Conservation (phyloP, 1,139 yeast species). For the Candida buenavistaensis region DNA sequence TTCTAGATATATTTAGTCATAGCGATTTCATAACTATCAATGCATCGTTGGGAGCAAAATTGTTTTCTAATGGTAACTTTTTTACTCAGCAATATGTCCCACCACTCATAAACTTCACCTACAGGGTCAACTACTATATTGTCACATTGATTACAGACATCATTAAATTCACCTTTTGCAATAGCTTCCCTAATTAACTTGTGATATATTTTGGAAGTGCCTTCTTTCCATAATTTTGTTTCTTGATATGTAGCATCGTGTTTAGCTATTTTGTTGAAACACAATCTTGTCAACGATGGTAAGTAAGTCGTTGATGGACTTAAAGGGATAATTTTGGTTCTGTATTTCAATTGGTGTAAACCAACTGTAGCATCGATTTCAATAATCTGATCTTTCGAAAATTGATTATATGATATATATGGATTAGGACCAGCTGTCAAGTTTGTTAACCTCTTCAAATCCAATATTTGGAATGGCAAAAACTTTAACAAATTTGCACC, state of each 20-base stretch:
- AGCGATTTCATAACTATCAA: slow-evolving; percentile 21
- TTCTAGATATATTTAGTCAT: not conserved
- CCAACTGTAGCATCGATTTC: slow-evolving; percentile 17
- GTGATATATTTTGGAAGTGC: slow-evolving; percentile 39
- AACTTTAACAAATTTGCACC: slow-evolving; percentile 38
- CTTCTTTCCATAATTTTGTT: slow-evolving; percentile 41
- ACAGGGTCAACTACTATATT: slow-evolving; percentile 39
- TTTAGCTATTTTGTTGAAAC: slow-evolving; percentile 36
- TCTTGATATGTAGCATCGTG: slow-evolving; percentile 48
- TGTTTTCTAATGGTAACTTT: slow-evolving; percentile 39
- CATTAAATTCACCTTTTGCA: slow-evolving; percentile 38
- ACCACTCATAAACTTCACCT: slow-evolving; percentile 48
- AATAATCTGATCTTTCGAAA: slow-evolving; percentile 22
- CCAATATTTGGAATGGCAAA: slow-evolving; percentile 38
- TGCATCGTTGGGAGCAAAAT: slow-evolving; percentile 44
- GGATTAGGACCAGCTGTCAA: slow-evolving; percentile 51
- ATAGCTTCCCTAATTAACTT: slow-evolving; percentile 36
- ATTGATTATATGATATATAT: slow-evolving; percentile 26
- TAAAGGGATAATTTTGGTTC: slow-evolving; percentile 25
- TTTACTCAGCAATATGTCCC: slow-evolving; percentile 43
- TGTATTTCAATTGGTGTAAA: slow-evolving; percentile 14
- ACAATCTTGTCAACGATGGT: slow-evolving; percentile 30
- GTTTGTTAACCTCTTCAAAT: slow-evolving; percentile 28
- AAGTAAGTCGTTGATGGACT: slow-evolving; percentile 12
- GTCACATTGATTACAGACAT: slow-evolving; percentile 39